Evolutionary conservation across 2,329 filamentous ascomycete genomes (phyloP), one percentile per base, ranked within the genome.

Genomic region (Trichoderma sp.): DNA sequence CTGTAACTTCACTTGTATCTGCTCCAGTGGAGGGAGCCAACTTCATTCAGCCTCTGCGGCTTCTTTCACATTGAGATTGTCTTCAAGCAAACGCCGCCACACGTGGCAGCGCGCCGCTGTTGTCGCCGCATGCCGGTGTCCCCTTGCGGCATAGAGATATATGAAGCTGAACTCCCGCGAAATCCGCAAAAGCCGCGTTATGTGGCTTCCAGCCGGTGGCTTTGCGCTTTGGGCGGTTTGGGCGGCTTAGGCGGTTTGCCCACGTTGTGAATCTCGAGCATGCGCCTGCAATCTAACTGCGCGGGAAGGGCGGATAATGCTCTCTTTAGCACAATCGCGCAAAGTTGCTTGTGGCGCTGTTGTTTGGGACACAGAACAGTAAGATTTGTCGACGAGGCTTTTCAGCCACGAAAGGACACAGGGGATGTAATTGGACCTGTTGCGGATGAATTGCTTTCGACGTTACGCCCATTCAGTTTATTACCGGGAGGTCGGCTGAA

Each of bases 321-420:
- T n/a, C 29, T n/a, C 5, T 9, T 31, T 41, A 6, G 35, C 24
- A 45, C n/a, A 24, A 41, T 27, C 50, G 53, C 67, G 59, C 21
- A 69, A 12, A 31, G 24, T 41, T 71, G 35, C n/a, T 62, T 38
- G 53, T 59, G 66, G 67, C 67, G 35, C 33, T 24, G 21, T 27
- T 71, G 50, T 29, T 31, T n/a, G 4, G 29, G 18, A 31, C 7
- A 21, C 18, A 38, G 12, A 24, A 21, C 24, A 29, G 12, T 27
- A 18, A 24, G 8, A n/a, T 16, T 14, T 60, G 66, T 16, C 16
- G 18, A 45, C 2, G 66, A 60, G 33, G 62, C 62, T 33, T 59
- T 69, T 59, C 66, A 69, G 66, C 66, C 66, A 69, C 66, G 66
- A 59, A 69, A 53, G 38, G 21, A 41, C 50, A 45, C 41, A 18